Conservation (phyloP, 2,329 filamentous ascomycete genomes). For the Chrysosphaeria jannelii region DNA sequence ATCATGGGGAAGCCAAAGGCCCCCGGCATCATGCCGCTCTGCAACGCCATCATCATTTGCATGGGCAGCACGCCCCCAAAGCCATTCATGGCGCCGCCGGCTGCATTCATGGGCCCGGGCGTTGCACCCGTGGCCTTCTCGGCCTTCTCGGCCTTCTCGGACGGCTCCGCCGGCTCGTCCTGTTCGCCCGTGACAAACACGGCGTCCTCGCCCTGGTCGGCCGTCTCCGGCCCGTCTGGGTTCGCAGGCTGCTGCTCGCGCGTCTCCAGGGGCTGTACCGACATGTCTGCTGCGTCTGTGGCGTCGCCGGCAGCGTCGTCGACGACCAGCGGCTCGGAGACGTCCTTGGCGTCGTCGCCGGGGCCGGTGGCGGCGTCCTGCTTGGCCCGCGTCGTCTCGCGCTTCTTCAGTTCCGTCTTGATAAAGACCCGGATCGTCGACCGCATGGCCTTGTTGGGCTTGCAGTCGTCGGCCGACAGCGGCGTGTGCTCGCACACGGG, state of each 20-base stretch:
- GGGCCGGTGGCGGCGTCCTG: constrained; percentile 1
- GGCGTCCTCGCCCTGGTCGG: too few species aligned
- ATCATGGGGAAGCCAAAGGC: constrained; percentile 49
- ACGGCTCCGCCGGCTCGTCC: too few species aligned
- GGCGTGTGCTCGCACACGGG: constrained; percentile 85
- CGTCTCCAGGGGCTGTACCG: too few species aligned
- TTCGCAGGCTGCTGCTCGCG: too few species aligned
- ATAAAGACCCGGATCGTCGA: constrained; percentile 80
- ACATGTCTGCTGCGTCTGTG: too few species aligned
- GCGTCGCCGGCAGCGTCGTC: constrained; percentile 5
- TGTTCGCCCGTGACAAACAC: too few species aligned
- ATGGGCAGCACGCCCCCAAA: too few species aligned
- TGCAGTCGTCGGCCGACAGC: constrained; percentile 61
- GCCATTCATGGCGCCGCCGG: constrained; percentile 33
- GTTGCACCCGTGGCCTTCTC: constrained; percentile 3
- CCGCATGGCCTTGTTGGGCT: constrained; percentile 66
- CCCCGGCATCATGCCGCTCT: constrained; percentile 30
- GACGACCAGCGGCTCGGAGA: neutral
- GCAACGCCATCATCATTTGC: constrained; percentile 55
- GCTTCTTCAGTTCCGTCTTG: constrained; percentile 72
- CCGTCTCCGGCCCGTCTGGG: too few species aligned
- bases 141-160: neutral
- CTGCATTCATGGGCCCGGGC: constrained; percentile 13
- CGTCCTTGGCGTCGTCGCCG: neutral
- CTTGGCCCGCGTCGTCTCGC: constrained; percentile 30